Evolutionary conservation across 768 basidiomycete genomes (phyloP).

Genomic region (Psilocybe subaeruginosa): DNA sequence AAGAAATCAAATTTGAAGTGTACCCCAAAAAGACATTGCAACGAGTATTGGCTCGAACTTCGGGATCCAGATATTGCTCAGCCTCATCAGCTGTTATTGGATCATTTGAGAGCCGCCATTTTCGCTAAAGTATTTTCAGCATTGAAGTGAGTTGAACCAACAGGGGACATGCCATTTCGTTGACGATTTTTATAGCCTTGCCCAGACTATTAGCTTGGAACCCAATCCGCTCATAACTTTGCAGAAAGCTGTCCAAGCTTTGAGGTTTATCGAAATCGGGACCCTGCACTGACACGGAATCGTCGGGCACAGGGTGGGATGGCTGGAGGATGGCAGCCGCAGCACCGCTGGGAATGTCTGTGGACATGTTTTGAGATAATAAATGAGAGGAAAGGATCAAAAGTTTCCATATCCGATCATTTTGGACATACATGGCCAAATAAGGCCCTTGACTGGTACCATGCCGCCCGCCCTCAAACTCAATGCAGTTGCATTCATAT

Average conservation of each 20-base stretch:
- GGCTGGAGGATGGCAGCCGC: constrained; percentile 79
- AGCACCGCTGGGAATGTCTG: constrained; percentile 53
- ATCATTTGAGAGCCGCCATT: constrained; percentile 89
- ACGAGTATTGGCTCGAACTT: constrained; percentile 68
- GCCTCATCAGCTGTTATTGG: constrained; percentile 71
- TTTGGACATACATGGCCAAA: constrained; percentile 15
- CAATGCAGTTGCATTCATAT: constrained; percentile 86
- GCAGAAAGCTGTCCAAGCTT: constrained; percentile 70
- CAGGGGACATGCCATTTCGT: constrained; percentile 76
- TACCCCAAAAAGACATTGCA: constrained; percentile 96
- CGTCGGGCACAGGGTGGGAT: constrained; percentile 70
- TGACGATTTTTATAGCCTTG: constrained; percentile 85
- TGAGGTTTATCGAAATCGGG: constrained; percentile 81
- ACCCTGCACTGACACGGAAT: constrained; percentile 76
- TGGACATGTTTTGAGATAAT: constrained; percentile 6
- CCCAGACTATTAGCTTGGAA: constrained; percentile 97
- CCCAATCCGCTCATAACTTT: constrained; percentile 87
- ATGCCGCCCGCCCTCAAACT: constrained; percentile 75
- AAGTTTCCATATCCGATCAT: constrained; percentile 2
- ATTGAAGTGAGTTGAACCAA: background rate
- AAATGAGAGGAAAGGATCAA: background rate
- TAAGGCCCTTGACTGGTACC: constrained; percentile 7
- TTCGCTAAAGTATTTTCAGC: constrained; percentile 52
- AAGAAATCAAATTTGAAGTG: constrained; percentile 98
- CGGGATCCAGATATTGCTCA: constrained; percentile 61